Conservation (phyloP, 1,284 basidiomycete species). For the Neotropicomus parvogracilis region DNA sequence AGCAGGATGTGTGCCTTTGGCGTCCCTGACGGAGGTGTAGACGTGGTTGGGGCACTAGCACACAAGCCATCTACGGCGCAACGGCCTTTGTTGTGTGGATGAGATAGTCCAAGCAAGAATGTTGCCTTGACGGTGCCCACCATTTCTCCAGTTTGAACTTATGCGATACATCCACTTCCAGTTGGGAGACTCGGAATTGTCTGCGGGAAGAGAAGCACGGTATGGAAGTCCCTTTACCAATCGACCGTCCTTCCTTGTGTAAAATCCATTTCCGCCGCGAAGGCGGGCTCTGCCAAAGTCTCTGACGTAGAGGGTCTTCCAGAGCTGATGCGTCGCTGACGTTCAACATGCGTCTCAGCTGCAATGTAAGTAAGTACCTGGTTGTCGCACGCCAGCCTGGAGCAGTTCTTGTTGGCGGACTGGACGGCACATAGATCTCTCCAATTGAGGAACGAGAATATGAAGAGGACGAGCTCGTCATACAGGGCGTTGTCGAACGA, state of each 20-base stretch:
- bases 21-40: neutral
- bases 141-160: conserved; percentile 74
- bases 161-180: conserved; percentile 86
- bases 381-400: conserved; percentile 56
- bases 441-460: conserved; percentile 68
- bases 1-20: conserved; percentile 37
- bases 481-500: conserved; percentile 60
- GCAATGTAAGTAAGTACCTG: conserved; percentile 40
- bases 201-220: conserved; percentile 35
- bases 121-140: conserved; percentile 40
- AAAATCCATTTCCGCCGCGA: conserved; percentile 61
- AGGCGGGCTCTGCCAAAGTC: conserved; percentile 65
- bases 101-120: conserved; percentile 17
- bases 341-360: conserved; percentile 18
- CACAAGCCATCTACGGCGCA: conserved; percentile 26
- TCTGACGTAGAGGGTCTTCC: conserved; percentile 54
- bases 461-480: conserved; percentile 69
- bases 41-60: neutral
- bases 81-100: conserved; percentile 29
- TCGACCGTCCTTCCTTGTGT: conserved; percentile 51
- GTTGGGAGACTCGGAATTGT: conserved; percentile 40
- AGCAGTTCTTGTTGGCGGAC: conserved; percentile 62
- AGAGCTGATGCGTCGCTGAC: conserved; percentile 39
- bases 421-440: conserved; percentile 64
- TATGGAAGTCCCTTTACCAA: conserved; percentile 58